These are phyloP conservation scores for Ogataea trehalophila DNA, from an alignment of 805 yeast genomes.

Conservation along the genomic window DNA sequence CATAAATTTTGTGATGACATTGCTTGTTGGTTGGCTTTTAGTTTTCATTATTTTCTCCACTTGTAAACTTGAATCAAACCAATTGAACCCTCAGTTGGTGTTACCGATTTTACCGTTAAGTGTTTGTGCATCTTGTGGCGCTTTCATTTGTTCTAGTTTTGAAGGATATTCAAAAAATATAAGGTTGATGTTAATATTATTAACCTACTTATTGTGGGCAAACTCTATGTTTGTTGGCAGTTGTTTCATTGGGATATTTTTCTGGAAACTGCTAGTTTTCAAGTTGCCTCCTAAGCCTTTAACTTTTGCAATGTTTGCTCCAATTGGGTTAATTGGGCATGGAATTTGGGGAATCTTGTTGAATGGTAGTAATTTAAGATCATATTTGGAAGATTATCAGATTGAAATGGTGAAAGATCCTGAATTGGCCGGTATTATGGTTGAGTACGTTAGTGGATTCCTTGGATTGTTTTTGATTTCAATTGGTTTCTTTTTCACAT, in stretches of 20 bases:
- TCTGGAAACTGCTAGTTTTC: conserved; percentile 53
- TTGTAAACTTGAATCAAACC: conserved; percentile 27
- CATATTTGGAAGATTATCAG: conserved; percentile 9
- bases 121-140: conserved; percentile 67
- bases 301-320: conserved; percentile 62
- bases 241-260: conserved; percentile 48
- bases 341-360: conserved; percentile 61
- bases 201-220: conserved; percentile 62
- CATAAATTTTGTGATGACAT: conserved; percentile 50
- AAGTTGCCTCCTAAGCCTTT: conserved; percentile 50
- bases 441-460: conserved; percentile 10
- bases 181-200: conserved; percentile 47
- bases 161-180: conserved; percentile 33
- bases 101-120: conserved; percentile 74
- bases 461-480: conserved; percentile 15
- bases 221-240: conserved; percentile 61
- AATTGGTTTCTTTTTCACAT: conserved; percentile 33
- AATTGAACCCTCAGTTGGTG: conserved; percentile 53
- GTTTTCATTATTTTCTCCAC: conserved; percentile 43
- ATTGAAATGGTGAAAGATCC: conserved; percentile 1
- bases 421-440: conserved; percentile 6
- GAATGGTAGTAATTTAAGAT: conserved; percentile 20
- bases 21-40: conserved; percentile 55
- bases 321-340: conserved; percentile 83
- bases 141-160: conserved; percentile 41